Evolutionary conservation across 495 filamentous ascomycete species (phyloP).

Genomic region (Hypoxylon rickii): DNA sequence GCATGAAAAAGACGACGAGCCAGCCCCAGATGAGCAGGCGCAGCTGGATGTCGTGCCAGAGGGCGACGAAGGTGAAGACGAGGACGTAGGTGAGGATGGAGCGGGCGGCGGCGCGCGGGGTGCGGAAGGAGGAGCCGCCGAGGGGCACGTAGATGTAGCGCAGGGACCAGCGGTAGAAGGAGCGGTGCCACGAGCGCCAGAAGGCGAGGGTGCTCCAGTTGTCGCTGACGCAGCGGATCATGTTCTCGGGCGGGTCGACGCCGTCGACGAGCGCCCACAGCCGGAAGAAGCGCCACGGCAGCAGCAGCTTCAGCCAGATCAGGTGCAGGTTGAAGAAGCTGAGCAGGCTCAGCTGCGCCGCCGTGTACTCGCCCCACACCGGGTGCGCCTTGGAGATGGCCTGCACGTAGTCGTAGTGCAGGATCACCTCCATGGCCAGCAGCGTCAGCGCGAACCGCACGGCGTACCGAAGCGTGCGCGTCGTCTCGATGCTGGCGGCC

Average conservation of each 20-base stretch:
- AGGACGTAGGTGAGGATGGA: slow-evolving; percentile 71
- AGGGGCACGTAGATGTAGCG: slow-evolving; percentile 94
- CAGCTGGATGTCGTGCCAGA: slow-evolving; percentile 98
- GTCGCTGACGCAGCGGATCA: slow-evolving; percentile 94
- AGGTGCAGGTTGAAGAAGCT: slow-evolving; percentile 96
- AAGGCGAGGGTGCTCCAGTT: slow-evolving; percentile 93
- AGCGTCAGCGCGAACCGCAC: slow-evolving; percentile 81
- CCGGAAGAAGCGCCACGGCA: slow-evolving; percentile 97
- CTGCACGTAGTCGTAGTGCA: slow-evolving; percentile 92
- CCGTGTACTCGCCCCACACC: slow-evolving; percentile 80
- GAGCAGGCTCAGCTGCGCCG: slow-evolving; percentile 86
- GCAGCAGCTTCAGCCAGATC: slow-evolving; percentile 96
- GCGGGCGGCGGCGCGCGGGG: slow-evolving; percentile 41
- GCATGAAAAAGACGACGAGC: slow-evolving; percentile 89
- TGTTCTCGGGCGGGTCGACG: slow-evolving; percentile 96
- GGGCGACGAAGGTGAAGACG: slow-evolving; percentile 96
- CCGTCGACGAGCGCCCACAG: slow-evolving; percentile 89
- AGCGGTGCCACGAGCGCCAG: slow-evolving; percentile 95
- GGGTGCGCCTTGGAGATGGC: slow-evolving; percentile 86
- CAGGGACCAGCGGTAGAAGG: slow-evolving; percentile 90
- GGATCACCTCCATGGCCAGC: slow-evolving; percentile 89
- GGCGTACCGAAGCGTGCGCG: slow-evolving; percentile 75
- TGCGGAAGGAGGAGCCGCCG: slow-evolving; percentile 66
- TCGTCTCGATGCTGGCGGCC: slow-evolving; percentile 64
- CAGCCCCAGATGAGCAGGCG: slow-evolving; percentile 94